Evolutionary conservation across 2,329 filamentous ascomycete genomes (phyloP), one percentile per base, ranked within the genome.

Genomic region (Emmonsiellopsis sp.): DNA sequence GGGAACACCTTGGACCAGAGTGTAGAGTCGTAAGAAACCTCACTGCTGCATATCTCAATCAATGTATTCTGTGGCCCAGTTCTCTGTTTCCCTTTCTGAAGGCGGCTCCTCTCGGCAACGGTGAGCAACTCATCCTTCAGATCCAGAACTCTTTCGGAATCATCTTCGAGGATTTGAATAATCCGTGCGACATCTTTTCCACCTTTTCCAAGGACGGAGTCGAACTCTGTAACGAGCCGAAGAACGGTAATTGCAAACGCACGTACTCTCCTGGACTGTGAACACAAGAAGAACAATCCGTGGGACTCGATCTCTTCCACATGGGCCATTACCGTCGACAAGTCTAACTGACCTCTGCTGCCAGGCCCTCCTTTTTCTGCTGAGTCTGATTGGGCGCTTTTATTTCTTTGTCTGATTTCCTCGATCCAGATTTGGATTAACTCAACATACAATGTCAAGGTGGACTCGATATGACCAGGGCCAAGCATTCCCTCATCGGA

Each of bases 1-100:
- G 93, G 94, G 63, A 98, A 98, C 15, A 97, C 86, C 65, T 97
- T 98, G 73, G 93, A 94, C 93, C 93, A 98, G 10, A 98, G 74
- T 0, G 91, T 95, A 2, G 89, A 86, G 66, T 98, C 93, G 63
- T 97, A 96, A 0, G 90, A 89, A 30, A 93, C 84, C 61, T 97
- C 93, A 70, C 93, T 97, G 61, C 89, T 92, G 70, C 93, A 97
- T 26, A 98, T 80, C 66, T 97, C 92, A 35, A 97, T 87, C 15
- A 98, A 75, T 2, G 89, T 92, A 58, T 89, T 91, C 62, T 91
- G 85, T 45, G 85, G 84, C 61, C 89, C 89, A 64, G 84, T 88
- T 65, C 86, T 89, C 61, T 90, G 85, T 69, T 95, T 85, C 7
- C 92, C 92, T 57, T 93, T 85, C 64, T 97, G 91, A 40, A 98